phyloP scores from a whole-genome alignment of 1,284 basidiomycete genomes.

The Sporisorium graminicola region DNA sequence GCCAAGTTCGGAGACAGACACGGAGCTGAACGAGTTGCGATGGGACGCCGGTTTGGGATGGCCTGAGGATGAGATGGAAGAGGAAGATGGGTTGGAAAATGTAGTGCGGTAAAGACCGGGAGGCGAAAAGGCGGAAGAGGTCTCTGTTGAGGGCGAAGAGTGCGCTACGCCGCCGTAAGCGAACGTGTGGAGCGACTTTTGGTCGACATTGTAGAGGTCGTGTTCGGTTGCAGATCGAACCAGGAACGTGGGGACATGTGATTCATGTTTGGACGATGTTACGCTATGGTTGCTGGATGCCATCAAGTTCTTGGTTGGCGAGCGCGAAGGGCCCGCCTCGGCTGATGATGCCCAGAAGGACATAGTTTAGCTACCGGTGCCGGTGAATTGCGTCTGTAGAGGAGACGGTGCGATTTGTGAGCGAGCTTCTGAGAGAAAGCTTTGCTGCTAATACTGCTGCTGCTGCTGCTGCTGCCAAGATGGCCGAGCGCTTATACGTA shows the following conservation, averaged over 20 bases:
- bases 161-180: slow-evolving; percentile 26
- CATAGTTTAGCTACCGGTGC: slow-evolving; percentile 6
- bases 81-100: slow-evolving; percentile 52
- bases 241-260: slow-evolving; percentile 39
- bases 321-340: slow-evolving; percentile 42
- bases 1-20: slow-evolving; percentile 42
- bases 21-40: slow-evolving; percentile 54
- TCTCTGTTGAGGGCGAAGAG: slow-evolving; percentile 22
- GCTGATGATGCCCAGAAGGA: slow-evolving; percentile 34
- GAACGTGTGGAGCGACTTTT: slow-evolving; percentile 38
- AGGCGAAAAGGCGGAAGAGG: slow-evolving; percentile 27
- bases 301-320: slow-evolving; percentile 19
- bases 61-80: slow-evolving; percentile 43
- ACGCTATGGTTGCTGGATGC: not conserved
- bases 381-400: not conserved
- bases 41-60: slow-evolving; percentile 36
- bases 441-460: not conserved
- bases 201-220: slow-evolving; percentile 39
- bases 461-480: slow-evolving; percentile 4
- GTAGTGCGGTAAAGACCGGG: slow-evolving; percentile 36
- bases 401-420: not conserved
- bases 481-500: not conserved
- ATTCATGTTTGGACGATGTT: slow-evolving; percentile 28
- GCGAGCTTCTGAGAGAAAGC: too few species aligned
- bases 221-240: slow-evolving; percentile 46